These are phyloP conservation scores for Coniochaeta sp. DNA, from an alignment of 2,329 filamentous ascomycete genomes.

Conservation along the genomic window DNA sequence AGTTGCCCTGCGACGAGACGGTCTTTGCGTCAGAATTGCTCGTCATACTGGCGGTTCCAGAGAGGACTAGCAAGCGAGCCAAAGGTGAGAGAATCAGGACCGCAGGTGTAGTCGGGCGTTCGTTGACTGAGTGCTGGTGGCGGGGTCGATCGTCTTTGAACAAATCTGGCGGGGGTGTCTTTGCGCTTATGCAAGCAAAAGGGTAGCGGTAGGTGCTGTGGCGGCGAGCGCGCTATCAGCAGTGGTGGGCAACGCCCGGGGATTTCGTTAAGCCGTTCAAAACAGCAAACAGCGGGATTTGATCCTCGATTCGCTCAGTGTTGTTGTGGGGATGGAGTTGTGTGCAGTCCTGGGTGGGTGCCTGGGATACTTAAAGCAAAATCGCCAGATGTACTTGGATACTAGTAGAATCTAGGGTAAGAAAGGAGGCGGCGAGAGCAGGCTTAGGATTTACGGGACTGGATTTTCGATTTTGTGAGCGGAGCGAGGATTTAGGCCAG, in stretches of 20 bases:
- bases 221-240: constrained; percentile 16
- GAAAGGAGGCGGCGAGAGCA: neutral
- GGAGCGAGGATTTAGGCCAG: neutral
- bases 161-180: constrained; percentile 8
- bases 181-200: constrained; percentile 19
- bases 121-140: neutral
- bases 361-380: neutral
- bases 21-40: constrained; percentile 22
- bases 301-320: constrained; percentile 8
- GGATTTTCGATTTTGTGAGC: neutral
- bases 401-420: neutral
- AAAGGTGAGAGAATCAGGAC: neutral
- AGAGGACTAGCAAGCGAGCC: neutral
- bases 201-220: constrained; percentile 7
- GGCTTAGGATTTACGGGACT: neutral
- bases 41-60: constrained; percentile 17
- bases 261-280: constrained; percentile 11
- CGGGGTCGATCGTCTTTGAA: neutral
- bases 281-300: constrained; percentile 12
- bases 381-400: neutral
- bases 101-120: neutral
- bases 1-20: constrained; percentile 34
- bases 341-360: neutral
- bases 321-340: constrained; percentile 2
- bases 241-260: constrained; percentile 16